A percentile compares a stretch with the other conserved stretches of the same genome.
phyloP scores from a whole-genome alignment of 768 basidiomycete species.

The Rhizopogon sp. region DNA sequence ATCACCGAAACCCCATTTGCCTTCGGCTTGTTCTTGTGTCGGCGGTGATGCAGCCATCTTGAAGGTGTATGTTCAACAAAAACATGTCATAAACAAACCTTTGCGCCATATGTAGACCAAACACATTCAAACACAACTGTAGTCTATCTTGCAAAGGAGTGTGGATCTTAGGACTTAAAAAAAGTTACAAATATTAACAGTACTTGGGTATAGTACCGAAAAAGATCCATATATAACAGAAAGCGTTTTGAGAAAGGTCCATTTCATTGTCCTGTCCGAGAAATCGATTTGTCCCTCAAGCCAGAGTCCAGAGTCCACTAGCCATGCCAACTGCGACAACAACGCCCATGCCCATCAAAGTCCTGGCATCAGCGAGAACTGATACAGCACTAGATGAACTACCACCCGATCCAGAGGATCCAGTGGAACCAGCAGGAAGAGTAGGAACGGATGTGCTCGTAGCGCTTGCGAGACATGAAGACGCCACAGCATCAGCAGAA shows the following conservation, averaged over 20 bases:
- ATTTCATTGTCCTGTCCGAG: not conserved
- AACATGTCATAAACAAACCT: not conserved
- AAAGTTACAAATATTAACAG: not conserved
- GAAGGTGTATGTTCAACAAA: constrained; percentile 1
- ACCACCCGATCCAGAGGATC: constrained; percentile 17
- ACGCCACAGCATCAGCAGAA: constrained; percentile 51
- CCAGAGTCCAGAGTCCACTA: constrained; percentile 41
- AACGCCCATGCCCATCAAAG: constrained; percentile 31
- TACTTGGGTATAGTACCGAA: not conserved
- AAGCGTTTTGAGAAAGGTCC: constrained; percentile 2
- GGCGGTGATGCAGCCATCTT: constrained; percentile 12
- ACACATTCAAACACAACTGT: not conserved
- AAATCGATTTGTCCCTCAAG: constrained; percentile 13
- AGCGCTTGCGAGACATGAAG: constrained; percentile 64
- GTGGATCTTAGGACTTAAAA: not conserved
- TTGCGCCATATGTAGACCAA: not conserved
- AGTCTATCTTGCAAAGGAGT: not conserved
- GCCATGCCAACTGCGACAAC: constrained; percentile 31
- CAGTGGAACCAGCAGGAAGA: constrained; percentile 29
- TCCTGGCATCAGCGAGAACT: constrained; percentile 25
- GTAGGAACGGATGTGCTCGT: constrained; percentile 60
- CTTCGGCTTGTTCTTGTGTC: constrained; percentile 13
- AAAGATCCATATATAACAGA: not conserved
- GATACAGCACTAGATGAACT: constrained; percentile 19
- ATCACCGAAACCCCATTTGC: constrained; percentile 45